Percentiles rank a stretch among this genome's conserved stretches.
These are phyloP conservation scores for Kodamaea restingae DNA, from an alignment of 805 yeast genomes.

Conservation along the genomic window DNA sequence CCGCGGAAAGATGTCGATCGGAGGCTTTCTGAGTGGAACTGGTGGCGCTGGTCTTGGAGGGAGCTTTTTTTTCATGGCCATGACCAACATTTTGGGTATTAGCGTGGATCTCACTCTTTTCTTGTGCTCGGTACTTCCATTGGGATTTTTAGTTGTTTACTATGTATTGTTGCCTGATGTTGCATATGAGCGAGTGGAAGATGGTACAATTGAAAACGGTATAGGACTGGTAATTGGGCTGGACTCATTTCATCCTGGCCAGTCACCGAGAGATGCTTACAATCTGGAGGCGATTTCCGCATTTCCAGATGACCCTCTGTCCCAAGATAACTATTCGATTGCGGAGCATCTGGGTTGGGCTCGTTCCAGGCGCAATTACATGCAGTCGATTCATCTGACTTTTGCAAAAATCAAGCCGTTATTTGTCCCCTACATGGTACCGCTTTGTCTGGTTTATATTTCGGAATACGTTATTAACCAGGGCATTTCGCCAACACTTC, in stretches of 20 bases:
- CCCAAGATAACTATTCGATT: too few species aligned
- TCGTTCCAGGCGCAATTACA: too few species aligned
- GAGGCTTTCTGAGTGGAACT: slow-evolving; percentile 92
- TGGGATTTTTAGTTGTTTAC: slow-evolving; percentile 41
- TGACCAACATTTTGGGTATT: slow-evolving; percentile 66
- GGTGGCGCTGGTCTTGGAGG: slow-evolving; percentile 95
- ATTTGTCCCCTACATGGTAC: slow-evolving; percentile 71
- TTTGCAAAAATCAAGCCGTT: slow-evolving; percentile 36
- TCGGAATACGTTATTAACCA: slow-evolving; percentile 89
- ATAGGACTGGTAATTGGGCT: too few species aligned
- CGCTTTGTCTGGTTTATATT: slow-evolving; percentile 76
- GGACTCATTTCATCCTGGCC: too few species aligned
- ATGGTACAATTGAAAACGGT: too few species aligned
- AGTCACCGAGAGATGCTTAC: too few species aligned
- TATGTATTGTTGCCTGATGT: slow-evolving; percentile 14
- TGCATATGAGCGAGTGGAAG: background rate
- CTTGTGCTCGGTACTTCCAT: slow-evolving; percentile 51
- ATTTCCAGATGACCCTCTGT: too few species aligned
- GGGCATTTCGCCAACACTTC: slow-evolving; percentile 82
- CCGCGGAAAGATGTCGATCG: slow-evolving; percentile 49
- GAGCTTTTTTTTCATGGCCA: slow-evolving; percentile 60
- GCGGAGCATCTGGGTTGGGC: too few species aligned
- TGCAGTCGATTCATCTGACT: too few species aligned
- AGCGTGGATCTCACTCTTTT: slow-evolving; percentile 53
- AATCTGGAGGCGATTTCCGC: too few species aligned